Percentiles rank a stretch among this genome's conserved stretches.
Evolutionary conservation across 768 basidiomycete species (phyloP).

Genomic region (Lentinula detonsa): DNA sequence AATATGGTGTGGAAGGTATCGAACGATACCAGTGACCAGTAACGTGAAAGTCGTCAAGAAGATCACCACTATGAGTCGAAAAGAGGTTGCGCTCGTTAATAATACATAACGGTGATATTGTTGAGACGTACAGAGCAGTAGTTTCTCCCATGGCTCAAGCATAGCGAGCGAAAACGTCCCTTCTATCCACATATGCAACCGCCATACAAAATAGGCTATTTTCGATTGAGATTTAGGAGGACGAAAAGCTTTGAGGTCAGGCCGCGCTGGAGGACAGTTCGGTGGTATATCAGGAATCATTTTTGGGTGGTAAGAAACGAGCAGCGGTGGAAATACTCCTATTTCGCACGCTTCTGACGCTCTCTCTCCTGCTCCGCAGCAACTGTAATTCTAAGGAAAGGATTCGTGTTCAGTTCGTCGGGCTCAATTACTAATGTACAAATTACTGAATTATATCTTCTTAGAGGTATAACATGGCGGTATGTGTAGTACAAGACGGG

Average conservation of each 20-base stretch:
- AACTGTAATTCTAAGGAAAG: too few relatives aligned
- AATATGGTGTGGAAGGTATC: slow-evolving; percentile 56
- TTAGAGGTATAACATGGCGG: too few relatives aligned
- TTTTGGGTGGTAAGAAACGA: neutral
- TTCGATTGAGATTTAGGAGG: slow-evolving; percentile 11
- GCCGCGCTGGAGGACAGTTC: neutral
- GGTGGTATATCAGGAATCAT: slow-evolving; percentile 6
- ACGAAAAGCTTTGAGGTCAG: slow-evolving; percentile 12
- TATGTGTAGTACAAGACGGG: too few relatives aligned
- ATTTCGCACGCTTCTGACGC: too few relatives aligned
- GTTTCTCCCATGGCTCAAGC: slow-evolving; percentile 67
- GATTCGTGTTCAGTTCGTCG: too few relatives aligned
- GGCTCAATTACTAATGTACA: too few relatives aligned
- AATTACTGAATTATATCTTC: too few relatives aligned
- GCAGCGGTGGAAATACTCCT: neutral
- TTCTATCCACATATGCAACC: slow-evolving; percentile 49
- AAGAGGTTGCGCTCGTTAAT: neutral
- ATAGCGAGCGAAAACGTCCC: slow-evolving; percentile 53
- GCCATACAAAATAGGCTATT: slow-evolving; percentile 34
- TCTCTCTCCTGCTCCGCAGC: too few relatives aligned
- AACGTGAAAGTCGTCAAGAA: slow-evolving; percentile 33
- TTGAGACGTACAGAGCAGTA: slow-evolving; percentile 44
- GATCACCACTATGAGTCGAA: slow-evolving; percentile 29
- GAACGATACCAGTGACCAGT: slow-evolving; percentile 43
- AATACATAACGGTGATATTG: too few relatives aligned